A percentile compares a stretch with the other conserved stretches of the same genome.
Conservation (phyloP, 2,329 filamentous ascomycete species). For the Colletotrichum somersetense region DNA sequence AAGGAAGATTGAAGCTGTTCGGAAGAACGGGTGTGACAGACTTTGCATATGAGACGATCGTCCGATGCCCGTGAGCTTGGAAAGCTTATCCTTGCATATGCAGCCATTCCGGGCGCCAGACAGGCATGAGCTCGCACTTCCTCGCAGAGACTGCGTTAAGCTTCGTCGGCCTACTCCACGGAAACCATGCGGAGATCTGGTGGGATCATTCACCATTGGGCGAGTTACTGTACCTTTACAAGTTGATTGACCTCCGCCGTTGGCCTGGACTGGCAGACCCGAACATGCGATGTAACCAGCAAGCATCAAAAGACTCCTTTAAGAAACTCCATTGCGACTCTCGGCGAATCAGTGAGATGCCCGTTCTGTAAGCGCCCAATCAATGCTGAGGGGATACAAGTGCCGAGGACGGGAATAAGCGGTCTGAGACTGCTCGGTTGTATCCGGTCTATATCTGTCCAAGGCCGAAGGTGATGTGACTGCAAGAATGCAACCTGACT, state of each 20-base stretch:
- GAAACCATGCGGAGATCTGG: constrained; percentile 29
- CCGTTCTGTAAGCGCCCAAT: background rate
- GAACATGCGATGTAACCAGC: constrained; percentile 15
- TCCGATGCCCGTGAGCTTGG: constrained; percentile 22
- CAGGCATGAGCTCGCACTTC: background rate
- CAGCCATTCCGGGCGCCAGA: background rate
- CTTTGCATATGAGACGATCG: constrained; percentile 40
- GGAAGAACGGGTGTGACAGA: constrained; percentile 34
- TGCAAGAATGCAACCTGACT: background rate
- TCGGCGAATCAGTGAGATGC: background rate
- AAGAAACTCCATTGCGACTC: background rate
- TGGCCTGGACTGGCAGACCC: background rate
- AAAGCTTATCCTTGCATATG: constrained; percentile 16
- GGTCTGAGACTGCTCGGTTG: background rate
- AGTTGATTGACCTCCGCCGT: background rate
- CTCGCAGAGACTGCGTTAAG: background rate
- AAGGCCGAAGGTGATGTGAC: background rate
- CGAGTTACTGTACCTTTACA: constrained; percentile 4
- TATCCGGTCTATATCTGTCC: background rate
- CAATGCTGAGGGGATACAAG: background rate
- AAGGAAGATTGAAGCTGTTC: constrained; percentile 3
- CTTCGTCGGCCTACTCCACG: background rate
- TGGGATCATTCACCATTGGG: background rate
- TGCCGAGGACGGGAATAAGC: constrained; percentile 12
- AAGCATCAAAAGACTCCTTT: background rate